phyloP scores from a whole-genome alignment of 805 yeast species.

The Ogataea wickerhamii region DNA sequence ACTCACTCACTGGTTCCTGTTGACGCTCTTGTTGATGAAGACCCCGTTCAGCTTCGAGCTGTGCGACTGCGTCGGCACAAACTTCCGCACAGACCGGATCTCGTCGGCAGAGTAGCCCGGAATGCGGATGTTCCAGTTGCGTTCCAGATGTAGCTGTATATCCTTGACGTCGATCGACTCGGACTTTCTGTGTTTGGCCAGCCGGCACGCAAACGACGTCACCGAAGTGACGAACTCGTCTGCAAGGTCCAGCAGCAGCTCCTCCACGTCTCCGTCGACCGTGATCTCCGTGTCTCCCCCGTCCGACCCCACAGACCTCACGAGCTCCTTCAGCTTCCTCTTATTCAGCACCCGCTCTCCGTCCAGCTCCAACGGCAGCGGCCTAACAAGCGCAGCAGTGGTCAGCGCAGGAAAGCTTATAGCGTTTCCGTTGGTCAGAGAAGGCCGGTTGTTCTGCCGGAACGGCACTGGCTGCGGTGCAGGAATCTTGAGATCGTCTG shows the following conservation, averaged over 20 bases:
- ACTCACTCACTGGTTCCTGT: slow-evolving; percentile 41
- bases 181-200: slow-evolving; percentile 91
- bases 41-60: slow-evolving; percentile 68
- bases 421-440: slow-evolving; percentile 81
- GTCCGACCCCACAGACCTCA: slow-evolving; percentile 74
- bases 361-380: slow-evolving; percentile 80
- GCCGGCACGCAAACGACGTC: slow-evolving; percentile 87
- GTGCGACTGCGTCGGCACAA: slow-evolving; percentile 61
- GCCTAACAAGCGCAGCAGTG: slow-evolving; percentile 68
- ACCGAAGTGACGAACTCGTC: slow-evolving; percentile 93
- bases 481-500: slow-evolving; percentile 62
- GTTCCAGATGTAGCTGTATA: slow-evolving; percentile 84
- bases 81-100: slow-evolving; percentile 70
- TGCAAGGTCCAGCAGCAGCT: slow-evolving; percentile 82
- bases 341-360: slow-evolving; percentile 83
- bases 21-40: slow-evolving; percentile 59
- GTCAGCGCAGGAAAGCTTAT: slow-evolving; percentile 65
- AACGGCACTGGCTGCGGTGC: slow-evolving; percentile 63
- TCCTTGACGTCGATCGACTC: slow-evolving; percentile 86
- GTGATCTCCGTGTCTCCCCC: slow-evolving; percentile 89
- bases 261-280: slow-evolving; percentile 96
- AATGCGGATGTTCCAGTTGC: slow-evolving; percentile 90
- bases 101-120: slow-evolving; percentile 95
- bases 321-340: slow-evolving; percentile 83
- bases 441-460: slow-evolving; percentile 67